Conservation (phyloP, 2,329 filamentous ascomycete species). For the Camillea tinctor region DNA sequence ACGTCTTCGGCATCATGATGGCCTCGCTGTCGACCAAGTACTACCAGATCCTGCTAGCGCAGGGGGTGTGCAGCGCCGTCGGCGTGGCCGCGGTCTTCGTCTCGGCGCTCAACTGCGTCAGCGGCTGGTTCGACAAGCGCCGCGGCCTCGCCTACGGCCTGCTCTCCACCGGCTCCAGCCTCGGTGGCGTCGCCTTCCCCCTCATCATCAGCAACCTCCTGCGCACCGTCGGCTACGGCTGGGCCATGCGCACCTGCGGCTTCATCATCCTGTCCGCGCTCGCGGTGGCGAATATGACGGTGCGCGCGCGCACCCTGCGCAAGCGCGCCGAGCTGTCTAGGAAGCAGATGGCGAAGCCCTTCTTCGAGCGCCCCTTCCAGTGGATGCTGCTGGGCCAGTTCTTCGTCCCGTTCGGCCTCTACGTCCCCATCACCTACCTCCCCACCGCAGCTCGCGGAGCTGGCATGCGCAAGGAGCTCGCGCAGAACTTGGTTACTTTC, state of each 20-base stretch:
- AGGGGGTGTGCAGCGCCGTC: constrained; percentile 40
- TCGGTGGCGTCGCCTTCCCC: constrained; percentile 58
- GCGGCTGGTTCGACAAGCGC: constrained; percentile 52
- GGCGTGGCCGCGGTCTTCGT: constrained; percentile 46
- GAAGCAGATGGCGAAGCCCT: background rate
- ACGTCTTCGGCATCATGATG: constrained; percentile 67
- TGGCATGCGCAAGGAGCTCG: constrained; percentile 4
- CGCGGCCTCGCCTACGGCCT: constrained; percentile 39
- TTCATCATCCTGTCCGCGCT: constrained; percentile 19
- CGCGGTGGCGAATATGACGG: constrained; percentile 10
- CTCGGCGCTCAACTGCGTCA: constrained; percentile 30
- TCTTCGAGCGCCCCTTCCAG: constrained; percentile 3
- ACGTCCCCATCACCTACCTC: constrained; percentile 10
- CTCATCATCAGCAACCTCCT: constrained; percentile 58
- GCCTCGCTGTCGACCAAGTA: constrained; percentile 48
- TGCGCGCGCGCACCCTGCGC: background rate
- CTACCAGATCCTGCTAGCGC: constrained; percentile 46
- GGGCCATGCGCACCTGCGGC: constrained; percentile 17
- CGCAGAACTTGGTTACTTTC: constrained; percentile 10
- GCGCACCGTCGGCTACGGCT: constrained; percentile 45
- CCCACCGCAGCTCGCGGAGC: constrained; percentile 1
- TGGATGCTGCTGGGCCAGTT: background rate
- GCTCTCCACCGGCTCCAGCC: constrained; percentile 50
- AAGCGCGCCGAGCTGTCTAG: background rate
- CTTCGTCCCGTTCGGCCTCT: constrained; percentile 10